Evolutionary conservation across 768 basidiomycete species (phyloP).

Genomic region (Leucogyrophana mollusca): DNA sequence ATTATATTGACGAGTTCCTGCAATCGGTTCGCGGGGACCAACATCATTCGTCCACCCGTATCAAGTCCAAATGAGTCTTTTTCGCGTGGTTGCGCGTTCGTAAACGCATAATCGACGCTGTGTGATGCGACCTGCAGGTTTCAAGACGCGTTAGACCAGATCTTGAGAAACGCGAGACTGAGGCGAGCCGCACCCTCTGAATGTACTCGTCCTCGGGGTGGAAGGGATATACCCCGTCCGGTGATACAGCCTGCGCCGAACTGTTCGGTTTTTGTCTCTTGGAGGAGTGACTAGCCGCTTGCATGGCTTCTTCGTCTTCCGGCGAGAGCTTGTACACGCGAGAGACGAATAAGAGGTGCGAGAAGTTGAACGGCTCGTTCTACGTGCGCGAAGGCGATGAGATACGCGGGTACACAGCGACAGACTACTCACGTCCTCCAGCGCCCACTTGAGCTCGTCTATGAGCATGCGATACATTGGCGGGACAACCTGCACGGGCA

Average conservation of each 20-base stretch:
- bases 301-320: slow-evolving; percentile 57
- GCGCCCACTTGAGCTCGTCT: slow-evolving; percentile 77
- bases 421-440: slow-evolving; percentile 53
- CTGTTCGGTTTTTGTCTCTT: too few species aligned
- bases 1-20: slow-evolving; percentile 39
- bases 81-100: slow-evolving; percentile 51
- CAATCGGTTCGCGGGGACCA: slow-evolving; percentile 48
- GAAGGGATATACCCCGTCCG: slow-evolving; percentile 66
- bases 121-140: slow-evolving; percentile 19
- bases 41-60: slow-evolving; percentile 62
- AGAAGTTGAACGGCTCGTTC: slow-evolving; percentile 68
- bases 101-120: slow-evolving; percentile 41
- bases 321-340: slow-evolving; percentile 73
- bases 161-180: background rate
- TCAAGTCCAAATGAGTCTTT: slow-evolving; percentile 74
- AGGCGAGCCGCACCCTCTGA: slow-evolving; percentile 46
- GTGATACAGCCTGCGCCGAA: too few species aligned
- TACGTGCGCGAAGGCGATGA: slow-evolving; percentile 10
- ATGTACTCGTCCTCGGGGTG: slow-evolving; percentile 86
- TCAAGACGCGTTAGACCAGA: background rate
- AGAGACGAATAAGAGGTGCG: slow-evolving; percentile 74
- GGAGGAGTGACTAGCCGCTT: slow-evolving; percentile 45
- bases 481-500: slow-evolving; percentile 91
- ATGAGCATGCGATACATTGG: slow-evolving; percentile 90
- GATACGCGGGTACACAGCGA: background rate